Percentiles rank a stretch among this genome's conserved stretches.
phyloP scores from a whole-genome alignment of 2,329 filamentous ascomycete species.

The Sporothrix dimorphospora region DNA sequence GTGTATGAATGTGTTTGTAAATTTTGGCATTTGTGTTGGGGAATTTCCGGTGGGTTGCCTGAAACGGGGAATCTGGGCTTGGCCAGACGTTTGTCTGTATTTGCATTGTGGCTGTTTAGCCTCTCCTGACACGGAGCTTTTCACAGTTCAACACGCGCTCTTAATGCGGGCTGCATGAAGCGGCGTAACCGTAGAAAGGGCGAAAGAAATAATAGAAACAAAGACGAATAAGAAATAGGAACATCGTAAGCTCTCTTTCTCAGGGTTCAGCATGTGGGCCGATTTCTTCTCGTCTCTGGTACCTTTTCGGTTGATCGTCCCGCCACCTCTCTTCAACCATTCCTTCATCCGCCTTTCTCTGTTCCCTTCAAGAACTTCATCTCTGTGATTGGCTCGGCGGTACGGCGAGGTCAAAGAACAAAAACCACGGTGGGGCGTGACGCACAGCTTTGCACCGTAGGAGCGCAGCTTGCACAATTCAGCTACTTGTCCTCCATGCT shows the following conservation, averaged over 20 bases:
- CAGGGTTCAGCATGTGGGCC: neutral
- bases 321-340: neutral
- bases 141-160: neutral
- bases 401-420: neutral
- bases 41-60: constrained; percentile 19
- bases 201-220: neutral
- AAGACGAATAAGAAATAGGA: neutral
- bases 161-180: constrained; percentile 10
- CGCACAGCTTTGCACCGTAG: neutral
- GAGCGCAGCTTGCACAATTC: neutral
- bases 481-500: neutral
- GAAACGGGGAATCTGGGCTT: constrained; percentile 9
- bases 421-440: neutral
- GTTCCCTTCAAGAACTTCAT: no score
- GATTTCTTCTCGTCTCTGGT: neutral
- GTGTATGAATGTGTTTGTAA: neutral
- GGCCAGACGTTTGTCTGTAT: neutral
- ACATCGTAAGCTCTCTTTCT: neutral
- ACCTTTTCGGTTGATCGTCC: constrained; percentile 16
- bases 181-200: neutral
- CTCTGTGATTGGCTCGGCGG: neutral
- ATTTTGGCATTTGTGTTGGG: constrained; percentile 9
- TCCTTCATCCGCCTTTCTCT: neutral
- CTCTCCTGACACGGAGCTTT: neutral
- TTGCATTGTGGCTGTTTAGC: constrained; percentile 10